Base-by-base conservation (phyloP, 1,139 yeast species). In the Kurtzmaniella natalensis region DNA sequence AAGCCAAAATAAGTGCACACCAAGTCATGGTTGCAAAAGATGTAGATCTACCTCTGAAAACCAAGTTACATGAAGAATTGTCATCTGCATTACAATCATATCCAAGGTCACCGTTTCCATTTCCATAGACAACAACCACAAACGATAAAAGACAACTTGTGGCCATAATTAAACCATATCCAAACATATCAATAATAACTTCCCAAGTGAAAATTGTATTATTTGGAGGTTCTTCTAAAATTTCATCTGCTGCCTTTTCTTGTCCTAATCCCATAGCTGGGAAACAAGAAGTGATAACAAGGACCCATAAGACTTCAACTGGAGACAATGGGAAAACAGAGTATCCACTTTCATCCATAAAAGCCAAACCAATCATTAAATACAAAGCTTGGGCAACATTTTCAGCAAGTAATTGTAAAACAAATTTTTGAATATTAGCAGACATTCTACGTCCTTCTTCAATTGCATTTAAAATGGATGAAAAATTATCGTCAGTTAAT, bases 1-100 rank as follows among this genome's bases (percentile, higher is more conserved):
- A 87, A 2, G 95, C 95, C 37, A 86, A 66, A 19, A 88, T 59
- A 41, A 88, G 72, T 3, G 94, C 83, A 62, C 94, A 77, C 95
- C 96, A 88, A 1, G 96, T 87, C 81, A 88, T 81, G 5, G 81
- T 78, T 3, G 84, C 86, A 62, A 88, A 88, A 0, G 94, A 73
- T 3, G 85, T 76, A 2, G 95, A 78, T 53, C 96, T 77, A 3
- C 92, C 89, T 48, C 76, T 68, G 63, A 81, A 86, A 5, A 88
- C 95, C 44, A 70, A 62, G 31, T 61, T 52, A 61, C 96, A 88
- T 1, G 18, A 20, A 3, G 16, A 13, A 17, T 21, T 29, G 20
- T 22, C 32, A 9, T 21, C 14, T 7, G 39, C 29, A 36, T 57
- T 57, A 39, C 66, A 60, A 37, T 55, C 48, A 14, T 30, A 30